phyloP scores from a whole-genome alignment of 75 land plant species.

The Pinus tabuliformis region DNA sequence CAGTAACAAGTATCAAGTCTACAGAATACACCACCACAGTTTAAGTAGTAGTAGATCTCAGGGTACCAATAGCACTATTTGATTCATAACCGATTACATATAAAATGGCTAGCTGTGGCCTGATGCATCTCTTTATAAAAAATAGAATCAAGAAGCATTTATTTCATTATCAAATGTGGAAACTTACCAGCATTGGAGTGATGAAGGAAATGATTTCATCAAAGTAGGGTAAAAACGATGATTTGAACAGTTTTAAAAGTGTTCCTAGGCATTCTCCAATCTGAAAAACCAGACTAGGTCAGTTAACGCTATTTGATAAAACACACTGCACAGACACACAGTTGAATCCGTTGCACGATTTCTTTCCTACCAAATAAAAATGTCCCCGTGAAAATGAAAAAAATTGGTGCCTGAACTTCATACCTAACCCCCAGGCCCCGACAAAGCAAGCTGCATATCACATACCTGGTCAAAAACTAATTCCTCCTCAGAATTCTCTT shows the following conservation, averaged over 20 bases:
- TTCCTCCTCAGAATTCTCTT: constrained; percentile 53
- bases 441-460: not conserved
- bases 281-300: constrained; percentile 12
- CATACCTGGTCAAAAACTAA: constrained; percentile 52
- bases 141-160: not conserved
- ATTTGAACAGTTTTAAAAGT: constrained; percentile 41
- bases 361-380: not conserved
- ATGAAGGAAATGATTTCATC: constrained; percentile 45
- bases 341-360: not conserved
- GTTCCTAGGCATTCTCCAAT: constrained; percentile 53
- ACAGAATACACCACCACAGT: not conserved
- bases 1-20: not conserved
- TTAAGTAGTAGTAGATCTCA: not conserved
- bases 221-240: constrained; percentile 36
- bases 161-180: not conserved
- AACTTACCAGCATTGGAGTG: constrained; percentile 51
- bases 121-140: not conserved
- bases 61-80: not conserved
- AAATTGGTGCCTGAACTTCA: not conserved
- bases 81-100: not conserved
- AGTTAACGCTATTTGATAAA: not conserved
- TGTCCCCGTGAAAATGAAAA: not conserved
- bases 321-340: not conserved
- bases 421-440: not conserved
- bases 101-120: not conserved